Percentiles rank a stretch among this genome's conserved stretches.
These are phyloP conservation scores for Nitzschia putrida DNA, from an alignment of 108 stramenopile species.

Conservation along the genomic window DNA sequence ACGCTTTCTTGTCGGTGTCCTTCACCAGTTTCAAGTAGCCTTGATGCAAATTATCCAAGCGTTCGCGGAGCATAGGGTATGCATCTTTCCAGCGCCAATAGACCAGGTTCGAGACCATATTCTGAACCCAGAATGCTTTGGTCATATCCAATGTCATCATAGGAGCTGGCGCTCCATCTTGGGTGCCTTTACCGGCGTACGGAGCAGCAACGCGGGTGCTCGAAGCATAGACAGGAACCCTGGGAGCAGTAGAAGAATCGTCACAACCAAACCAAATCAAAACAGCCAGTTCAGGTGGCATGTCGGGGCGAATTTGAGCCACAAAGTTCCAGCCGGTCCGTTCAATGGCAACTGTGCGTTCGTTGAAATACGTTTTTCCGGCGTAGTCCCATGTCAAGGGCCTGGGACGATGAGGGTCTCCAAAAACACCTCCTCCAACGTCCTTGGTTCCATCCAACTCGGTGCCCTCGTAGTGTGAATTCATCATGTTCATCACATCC, in stretches of 20 bases:
- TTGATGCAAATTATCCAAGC: constrained; percentile 39
- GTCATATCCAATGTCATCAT: constrained; percentile 56
- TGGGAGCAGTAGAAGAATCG: constrained; percentile 53
- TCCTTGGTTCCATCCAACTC: constrained; percentile 52
- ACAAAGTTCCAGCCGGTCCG: constrained; percentile 74
- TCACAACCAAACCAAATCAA: constrained; percentile 64
- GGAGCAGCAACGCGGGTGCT: constrained; percentile 41
- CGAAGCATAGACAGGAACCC: constrained; percentile 59
- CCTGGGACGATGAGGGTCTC: constrained; percentile 54
- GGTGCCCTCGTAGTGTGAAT: constrained; percentile 69
- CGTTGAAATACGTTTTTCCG: constrained; percentile 59
- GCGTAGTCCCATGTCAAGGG: constrained; percentile 55
- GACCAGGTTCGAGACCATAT: constrained; percentile 66
- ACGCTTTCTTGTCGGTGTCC: constrained; percentile 38
- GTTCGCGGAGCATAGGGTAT: constrained; percentile 50
- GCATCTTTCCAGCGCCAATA: constrained; percentile 61
- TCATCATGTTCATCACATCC: constrained; percentile 62
- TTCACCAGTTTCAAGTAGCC: constrained; percentile 23
- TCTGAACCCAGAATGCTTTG: constrained; percentile 78
- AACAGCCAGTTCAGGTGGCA: constrained; percentile 55
- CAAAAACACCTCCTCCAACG: constrained; percentile 56
- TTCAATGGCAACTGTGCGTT: constrained; percentile 60
- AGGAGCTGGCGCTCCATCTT: constrained; percentile 53
- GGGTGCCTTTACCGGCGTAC: constrained; percentile 57
- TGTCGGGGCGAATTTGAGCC: constrained; percentile 52